Evolutionary conservation across 2,329 filamentous ascomycete genomes (phyloP).

Genomic region (Lachnum nothofagi): DNA sequence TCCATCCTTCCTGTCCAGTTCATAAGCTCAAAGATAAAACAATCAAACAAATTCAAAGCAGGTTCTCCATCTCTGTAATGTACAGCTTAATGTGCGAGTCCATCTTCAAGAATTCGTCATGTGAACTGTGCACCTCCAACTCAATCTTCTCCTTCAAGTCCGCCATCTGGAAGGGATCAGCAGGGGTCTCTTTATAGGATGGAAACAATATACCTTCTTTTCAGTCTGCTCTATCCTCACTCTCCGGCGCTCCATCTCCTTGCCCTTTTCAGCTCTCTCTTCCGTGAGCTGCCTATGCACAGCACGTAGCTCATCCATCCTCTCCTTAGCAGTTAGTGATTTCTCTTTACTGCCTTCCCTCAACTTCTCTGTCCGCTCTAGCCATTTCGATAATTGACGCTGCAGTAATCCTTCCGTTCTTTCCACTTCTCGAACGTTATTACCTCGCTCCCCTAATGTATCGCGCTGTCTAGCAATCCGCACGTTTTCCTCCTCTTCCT

Average conservation of each 20-base stretch:
- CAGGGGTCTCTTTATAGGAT: conserved; percentile 6
- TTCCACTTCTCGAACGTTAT: conserved; percentile 88
- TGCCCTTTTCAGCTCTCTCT: conserved; percentile 78
- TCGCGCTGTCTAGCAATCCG: conserved; percentile 79
- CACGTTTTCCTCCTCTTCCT: conserved; percentile 85
- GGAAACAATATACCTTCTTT: conserved; percentile 70
- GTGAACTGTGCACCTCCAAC: conserved; percentile 81
- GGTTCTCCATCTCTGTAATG: conserved; percentile 98
- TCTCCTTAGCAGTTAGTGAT: conserved; percentile 72
- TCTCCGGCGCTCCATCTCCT: conserved; percentile 84
- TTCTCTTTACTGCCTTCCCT: conserved; percentile 76
- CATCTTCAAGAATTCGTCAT: conserved; percentile 96
- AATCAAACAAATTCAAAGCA: conserved; percentile 41
- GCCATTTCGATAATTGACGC: conserved; percentile 79
- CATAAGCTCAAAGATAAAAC: conserved; percentile 9
- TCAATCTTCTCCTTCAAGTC: conserved; percentile 98
- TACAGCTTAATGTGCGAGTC: conserved; percentile 96
- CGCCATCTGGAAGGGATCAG: conserved; percentile 65
- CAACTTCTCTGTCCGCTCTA: conserved; percentile 78
- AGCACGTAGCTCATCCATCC: conserved; percentile 82
- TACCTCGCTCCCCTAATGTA: conserved; percentile 78
- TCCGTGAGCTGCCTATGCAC: conserved; percentile 77
- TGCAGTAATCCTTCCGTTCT: conserved; percentile 77
- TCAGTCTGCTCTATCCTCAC: conserved; percentile 97
- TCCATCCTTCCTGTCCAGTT: conserved; percentile 8